Conservation (phyloP, 257 asterid species). For the Solanum neorickii region DNA sequence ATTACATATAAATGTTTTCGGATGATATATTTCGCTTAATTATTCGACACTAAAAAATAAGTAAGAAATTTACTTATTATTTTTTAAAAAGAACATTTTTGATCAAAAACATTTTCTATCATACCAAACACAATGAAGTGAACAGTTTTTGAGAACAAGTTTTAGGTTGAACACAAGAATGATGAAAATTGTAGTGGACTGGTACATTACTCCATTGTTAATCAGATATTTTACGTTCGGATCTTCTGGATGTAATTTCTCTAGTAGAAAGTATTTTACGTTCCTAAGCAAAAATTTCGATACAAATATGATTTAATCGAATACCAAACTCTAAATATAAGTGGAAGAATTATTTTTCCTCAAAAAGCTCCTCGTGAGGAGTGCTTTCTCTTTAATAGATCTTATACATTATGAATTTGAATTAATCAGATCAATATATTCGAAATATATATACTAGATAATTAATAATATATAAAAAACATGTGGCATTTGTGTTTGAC, state of each 20-base stretch:
- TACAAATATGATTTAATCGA: not conserved
- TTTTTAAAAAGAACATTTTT: not conserved
- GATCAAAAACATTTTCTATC: not conserved
- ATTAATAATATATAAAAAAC: not conserved
- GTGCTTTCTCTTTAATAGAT: not conserved
- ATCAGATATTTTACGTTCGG: too few species aligned
- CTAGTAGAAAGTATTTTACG: not conserved
- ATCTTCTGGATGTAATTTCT: not conserved
- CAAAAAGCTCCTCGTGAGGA: not conserved
- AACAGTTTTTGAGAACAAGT: not conserved
- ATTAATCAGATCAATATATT: not conserved
- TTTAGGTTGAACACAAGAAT: not conserved
- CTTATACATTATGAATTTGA: not conserved
- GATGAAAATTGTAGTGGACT: not conserved
- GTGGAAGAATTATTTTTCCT: not conserved
- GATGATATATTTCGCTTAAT: not conserved
- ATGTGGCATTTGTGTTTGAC: not conserved
- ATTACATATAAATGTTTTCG: not conserved
- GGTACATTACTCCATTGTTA: not conserved
- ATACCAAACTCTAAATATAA: not conserved
- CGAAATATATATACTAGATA: too few species aligned
- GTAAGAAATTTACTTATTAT: not conserved
- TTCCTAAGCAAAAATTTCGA: not conserved
- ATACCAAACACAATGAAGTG: not conserved
- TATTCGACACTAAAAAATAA: not conserved